These are phyloP conservation scores for Cryptosporidium baileyi DNA, from an alignment of 169 alveolate genomes.

Conservation along the genomic window DNA sequence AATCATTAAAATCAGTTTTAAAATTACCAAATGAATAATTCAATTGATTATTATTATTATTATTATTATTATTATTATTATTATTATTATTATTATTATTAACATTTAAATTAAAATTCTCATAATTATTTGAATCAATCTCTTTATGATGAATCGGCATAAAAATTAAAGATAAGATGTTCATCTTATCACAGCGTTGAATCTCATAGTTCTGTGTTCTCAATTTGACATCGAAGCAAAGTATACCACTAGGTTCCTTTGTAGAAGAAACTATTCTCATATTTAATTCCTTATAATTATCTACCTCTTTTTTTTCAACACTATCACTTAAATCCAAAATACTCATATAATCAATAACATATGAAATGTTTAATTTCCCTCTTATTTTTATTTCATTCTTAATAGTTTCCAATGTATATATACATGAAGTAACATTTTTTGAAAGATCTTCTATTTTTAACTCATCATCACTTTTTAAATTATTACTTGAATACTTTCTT, in stretches of 20 bases:
- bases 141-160: slow-evolving; percentile 18
- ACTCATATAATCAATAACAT: background rate
- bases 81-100: background rate
- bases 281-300: background rate
- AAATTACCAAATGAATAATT: slow-evolving; percentile 40
- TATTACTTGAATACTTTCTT: background rate
- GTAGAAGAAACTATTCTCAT: slow-evolving; percentile 42
- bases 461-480: background rate
- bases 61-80: background rate
- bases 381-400: background rate
- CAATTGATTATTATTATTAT: background rate
- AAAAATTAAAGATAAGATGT: slow-evolving; percentile 15
- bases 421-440: background rate
- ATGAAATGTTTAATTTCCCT: background rate
- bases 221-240: slow-evolving; percentile 20
- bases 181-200: background rate
- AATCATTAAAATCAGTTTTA: background rate
- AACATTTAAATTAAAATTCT: background rate
- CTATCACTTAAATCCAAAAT: background rate
- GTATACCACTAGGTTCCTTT: slow-evolving; percentile 17
- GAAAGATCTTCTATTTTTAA: slow-evolving; percentile 5
- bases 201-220: background rate
- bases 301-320: background rate
- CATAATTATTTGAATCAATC: background rate
- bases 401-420: background rate